These are phyloP conservation scores for Phytophthora sojae DNA, from an alignment of 352 stramenopile genomes.

Conservation along the genomic window DNA sequence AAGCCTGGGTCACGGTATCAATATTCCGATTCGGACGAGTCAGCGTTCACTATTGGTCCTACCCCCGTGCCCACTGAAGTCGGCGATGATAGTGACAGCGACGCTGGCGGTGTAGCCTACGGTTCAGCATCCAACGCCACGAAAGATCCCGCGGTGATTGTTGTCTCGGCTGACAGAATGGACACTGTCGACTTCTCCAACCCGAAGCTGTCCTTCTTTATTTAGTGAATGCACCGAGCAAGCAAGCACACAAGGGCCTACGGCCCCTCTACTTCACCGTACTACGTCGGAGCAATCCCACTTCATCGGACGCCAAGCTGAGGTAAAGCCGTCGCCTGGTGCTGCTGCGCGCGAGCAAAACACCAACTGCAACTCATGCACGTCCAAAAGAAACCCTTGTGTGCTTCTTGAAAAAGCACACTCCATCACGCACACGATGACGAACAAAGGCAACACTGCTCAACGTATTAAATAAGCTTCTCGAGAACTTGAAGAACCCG, in stretches of 20 bases:
- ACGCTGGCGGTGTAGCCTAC: slow-evolving; percentile 12
- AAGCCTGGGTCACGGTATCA: slow-evolving; percentile 15
- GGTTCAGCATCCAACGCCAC: not conserved
- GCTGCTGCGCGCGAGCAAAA: no score
- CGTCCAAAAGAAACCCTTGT: not conserved
- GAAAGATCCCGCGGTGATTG: slow-evolving; percentile 37
- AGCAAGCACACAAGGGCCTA: no score
- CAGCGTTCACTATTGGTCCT: slow-evolving; percentile 27
- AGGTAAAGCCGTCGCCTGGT: no score
- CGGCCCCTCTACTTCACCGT: no score
- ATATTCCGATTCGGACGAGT: slow-evolving; percentile 34
- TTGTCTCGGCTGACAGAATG: slow-evolving; percentile 51
- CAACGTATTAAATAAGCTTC: no score
- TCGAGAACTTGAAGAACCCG: no score
- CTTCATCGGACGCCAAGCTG: no score
- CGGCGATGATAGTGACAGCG: slow-evolving; percentile 4
- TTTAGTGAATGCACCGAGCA: slow-evolving; percentile 33
- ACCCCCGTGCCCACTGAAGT: slow-evolving; percentile 16
- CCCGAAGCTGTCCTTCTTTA: slow-evolving; percentile 52
- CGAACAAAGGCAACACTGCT: not conserved
- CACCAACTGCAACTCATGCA: not conserved
- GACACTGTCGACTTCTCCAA: slow-evolving; percentile 55
- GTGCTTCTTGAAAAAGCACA: not conserved
- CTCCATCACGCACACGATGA: slow-evolving; percentile 24
- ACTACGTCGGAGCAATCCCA: no score